Conservation (phyloP, 2,329 filamentous ascomycete species). For the Hypoxylon sp. region DNA sequence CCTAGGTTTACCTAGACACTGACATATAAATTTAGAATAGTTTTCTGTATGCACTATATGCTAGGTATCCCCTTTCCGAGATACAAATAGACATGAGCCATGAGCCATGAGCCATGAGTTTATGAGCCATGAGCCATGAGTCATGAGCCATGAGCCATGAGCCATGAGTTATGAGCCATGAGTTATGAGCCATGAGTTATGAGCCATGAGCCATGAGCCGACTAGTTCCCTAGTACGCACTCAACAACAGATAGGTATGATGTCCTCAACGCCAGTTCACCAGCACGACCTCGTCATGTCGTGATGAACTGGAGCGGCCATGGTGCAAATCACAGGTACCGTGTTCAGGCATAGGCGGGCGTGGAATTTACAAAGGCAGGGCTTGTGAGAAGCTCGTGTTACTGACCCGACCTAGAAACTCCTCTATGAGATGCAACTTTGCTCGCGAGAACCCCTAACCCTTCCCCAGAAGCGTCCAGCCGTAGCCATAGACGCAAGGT, state of each 20-base stretch:
- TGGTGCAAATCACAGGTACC: constrained; percentile 35
- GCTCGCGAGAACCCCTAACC: constrained; percentile 35
- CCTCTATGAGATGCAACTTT: constrained; percentile 36
- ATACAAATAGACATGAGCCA: too few relatives aligned
- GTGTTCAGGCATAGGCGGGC: constrained; percentile 32
- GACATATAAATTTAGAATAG: too few relatives aligned
- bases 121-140: too few relatives aligned
- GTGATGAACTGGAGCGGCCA: constrained; percentile 12
- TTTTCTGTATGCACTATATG: too few relatives aligned
- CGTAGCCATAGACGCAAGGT: constrained; percentile 22
- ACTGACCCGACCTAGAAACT: constrained; percentile 39
- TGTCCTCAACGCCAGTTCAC: constrained; percentile 8
- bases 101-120: too few relatives aligned
- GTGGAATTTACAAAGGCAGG: constrained; percentile 39
- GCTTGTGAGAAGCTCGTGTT: constrained; percentile 40
- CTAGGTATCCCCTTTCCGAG: too few relatives aligned
- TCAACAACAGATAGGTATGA: constrained; percentile 1
- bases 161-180: too few relatives aligned
- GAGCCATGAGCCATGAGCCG: too few relatives aligned
- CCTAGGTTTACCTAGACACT: too few relatives aligned
- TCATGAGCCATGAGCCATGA: too few relatives aligned
- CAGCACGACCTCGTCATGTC: constrained; percentile 9
- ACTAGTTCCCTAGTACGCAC: too few relatives aligned
- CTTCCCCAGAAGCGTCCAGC: constrained; percentile 34
- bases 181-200: too few relatives aligned